Conservation (phyloP, 306 rosid genomes). For the Prunus mira region DNA sequence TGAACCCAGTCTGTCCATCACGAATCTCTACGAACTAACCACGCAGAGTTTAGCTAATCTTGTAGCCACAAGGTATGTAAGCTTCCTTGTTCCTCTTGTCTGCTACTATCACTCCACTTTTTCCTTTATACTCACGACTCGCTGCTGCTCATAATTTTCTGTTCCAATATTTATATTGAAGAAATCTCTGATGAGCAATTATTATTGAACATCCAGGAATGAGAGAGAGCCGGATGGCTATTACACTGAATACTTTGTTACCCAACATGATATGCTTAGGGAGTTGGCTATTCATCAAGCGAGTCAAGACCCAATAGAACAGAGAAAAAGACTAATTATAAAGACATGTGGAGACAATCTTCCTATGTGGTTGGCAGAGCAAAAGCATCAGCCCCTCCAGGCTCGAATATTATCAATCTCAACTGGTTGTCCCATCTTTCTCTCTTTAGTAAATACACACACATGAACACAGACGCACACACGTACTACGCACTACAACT, state of each 20-base stretch:
- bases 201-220: slow-evolving; percentile 29
- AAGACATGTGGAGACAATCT: slow-evolving; percentile 36
- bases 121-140: slow-evolving; percentile 39
- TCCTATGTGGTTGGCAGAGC: slow-evolving; percentile 54
- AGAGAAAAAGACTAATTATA: slow-evolving; percentile 39
- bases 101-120: slow-evolving; percentile 16
- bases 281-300: slow-evolving; percentile 44
- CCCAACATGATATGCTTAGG: slow-evolving; percentile 45
- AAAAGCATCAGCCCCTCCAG: slow-evolving; percentile 22
- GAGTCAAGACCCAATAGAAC: slow-evolving; percentile 22
- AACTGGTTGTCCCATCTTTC: slow-evolving; percentile 29
- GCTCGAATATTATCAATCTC: slow-evolving; percentile 52
- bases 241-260: slow-evolving; percentile 39
- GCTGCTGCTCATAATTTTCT: slow-evolving; percentile 19
- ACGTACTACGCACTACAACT: neutral
- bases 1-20: slow-evolving; percentile 38
- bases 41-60: slow-evolving; percentile 32
- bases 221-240: slow-evolving; percentile 28
- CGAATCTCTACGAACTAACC: slow-evolving; percentile 33
- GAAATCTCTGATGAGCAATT: neutral
- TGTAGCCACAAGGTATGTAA: neutral
- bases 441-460: neutral
- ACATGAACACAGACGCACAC: neutral
- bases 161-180: neutral
- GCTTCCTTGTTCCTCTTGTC: neutral